These are phyloP conservation scores for Penicillium sp. DNA, from an alignment of 2,329 filamentous ascomycete species.

Conservation along the genomic window DNA sequence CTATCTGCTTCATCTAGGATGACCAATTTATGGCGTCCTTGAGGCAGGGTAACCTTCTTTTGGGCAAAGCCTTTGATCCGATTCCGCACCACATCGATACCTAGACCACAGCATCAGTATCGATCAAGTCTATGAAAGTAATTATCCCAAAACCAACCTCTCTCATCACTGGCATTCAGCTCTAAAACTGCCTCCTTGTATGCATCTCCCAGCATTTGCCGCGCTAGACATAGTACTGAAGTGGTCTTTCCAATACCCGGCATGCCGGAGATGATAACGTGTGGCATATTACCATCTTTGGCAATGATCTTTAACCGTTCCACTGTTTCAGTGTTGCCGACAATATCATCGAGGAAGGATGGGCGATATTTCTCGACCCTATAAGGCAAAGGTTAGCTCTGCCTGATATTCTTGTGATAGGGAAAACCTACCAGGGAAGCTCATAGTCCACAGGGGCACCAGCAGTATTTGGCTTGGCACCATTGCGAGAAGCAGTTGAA, in stretches of 20 bases:
- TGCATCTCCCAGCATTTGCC: conserved; percentile 84
- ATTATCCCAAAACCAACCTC: conserved; percentile 54
- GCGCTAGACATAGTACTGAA: conserved; percentile 86
- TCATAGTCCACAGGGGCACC: conserved; percentile 49
- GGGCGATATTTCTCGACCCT: conserved; percentile 99
- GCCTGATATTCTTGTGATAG: not conserved
- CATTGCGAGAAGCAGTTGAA: conserved; percentile 45
- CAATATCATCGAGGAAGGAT: conserved; percentile 91
- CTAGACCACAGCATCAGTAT: conserved; percentile 41
- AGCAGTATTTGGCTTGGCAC: conserved; percentile 40
- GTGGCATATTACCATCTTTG: conserved; percentile 98
- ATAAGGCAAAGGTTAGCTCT: conserved; percentile 17
- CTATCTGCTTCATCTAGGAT: conserved; percentile 98
- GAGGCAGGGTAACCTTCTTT: conserved; percentile 94
- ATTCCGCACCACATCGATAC: conserved; percentile 96
- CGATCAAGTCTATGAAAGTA: not conserved
- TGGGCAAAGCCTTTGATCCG: conserved; percentile 98
- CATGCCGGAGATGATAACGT: conserved; percentile 99
- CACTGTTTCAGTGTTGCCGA: conserved; percentile 96
- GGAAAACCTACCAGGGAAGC: conserved; percentile 47
- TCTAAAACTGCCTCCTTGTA: conserved; percentile 98
- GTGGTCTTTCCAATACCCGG: conserved; percentile 98
- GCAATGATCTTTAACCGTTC: conserved; percentile 97
- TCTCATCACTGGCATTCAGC: conserved; percentile 92
- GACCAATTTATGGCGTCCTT: conserved; percentile 90